These are phyloP conservation scores for Taphrina sp. DNA, from an alignment of 1,139 yeast species.

Conservation along the genomic window DNA sequence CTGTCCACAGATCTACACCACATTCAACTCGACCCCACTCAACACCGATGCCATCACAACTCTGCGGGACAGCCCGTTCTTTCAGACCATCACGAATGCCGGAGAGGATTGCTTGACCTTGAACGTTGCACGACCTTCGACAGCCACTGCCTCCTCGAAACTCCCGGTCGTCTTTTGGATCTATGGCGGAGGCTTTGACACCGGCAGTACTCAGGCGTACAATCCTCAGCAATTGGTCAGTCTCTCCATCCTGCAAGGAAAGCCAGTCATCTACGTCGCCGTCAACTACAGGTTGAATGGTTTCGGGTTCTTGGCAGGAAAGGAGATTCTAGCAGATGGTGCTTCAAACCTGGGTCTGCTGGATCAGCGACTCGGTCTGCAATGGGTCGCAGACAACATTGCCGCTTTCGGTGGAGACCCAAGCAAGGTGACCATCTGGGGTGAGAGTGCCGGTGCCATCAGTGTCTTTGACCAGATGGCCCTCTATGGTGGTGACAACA, in stretches of 20 bases:
- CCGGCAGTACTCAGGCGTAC: conserved; percentile 27
- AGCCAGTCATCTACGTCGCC: conserved; percentile 40
- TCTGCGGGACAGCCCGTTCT: conserved; percentile 23
- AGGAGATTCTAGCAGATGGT: conserved; percentile 1
- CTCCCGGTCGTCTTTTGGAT: conserved; percentile 41
- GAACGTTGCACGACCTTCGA: neutral
- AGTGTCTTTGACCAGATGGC: conserved; percentile 9
- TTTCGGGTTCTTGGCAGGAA: conserved; percentile 42
- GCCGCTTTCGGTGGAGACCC: conserved; percentile 46
- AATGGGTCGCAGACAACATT: conserved; percentile 46
- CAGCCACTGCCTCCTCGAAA: neutral
- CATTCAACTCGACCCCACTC: neutral
- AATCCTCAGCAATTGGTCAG: neutral
- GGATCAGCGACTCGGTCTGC: conserved; percentile 44
- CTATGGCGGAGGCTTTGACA: conserved; percentile 44
- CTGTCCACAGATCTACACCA: neutral
- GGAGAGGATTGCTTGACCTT: conserved; percentile 37
- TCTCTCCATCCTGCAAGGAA: neutral
- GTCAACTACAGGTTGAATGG: conserved; percentile 44
- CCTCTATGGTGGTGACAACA: conserved; percentile 7
- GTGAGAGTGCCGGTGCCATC: conserved; percentile 22
- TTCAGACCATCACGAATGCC: conserved; percentile 38
- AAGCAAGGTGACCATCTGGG: conserved; percentile 38
- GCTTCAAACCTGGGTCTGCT: conserved; percentile 43
- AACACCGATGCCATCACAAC: conserved; percentile 29